Evolutionary conservation across 352 stramenopile genomes (phyloP), one percentile per base, ranked within the genome.

Genomic region (Pilasporangium apinafurcum): DNA sequence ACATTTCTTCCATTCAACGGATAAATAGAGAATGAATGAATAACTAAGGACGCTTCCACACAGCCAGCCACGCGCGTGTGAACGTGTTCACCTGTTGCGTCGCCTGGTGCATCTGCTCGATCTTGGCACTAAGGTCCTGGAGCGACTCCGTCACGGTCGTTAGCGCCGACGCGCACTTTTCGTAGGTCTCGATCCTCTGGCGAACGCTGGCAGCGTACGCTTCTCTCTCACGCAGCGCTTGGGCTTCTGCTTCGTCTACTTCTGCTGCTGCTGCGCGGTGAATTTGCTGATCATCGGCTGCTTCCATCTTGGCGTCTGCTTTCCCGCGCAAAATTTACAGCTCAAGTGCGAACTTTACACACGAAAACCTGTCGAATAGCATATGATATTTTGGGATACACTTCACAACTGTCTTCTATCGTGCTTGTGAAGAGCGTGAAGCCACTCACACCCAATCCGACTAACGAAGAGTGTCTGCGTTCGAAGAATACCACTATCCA

Each of bases 1-100:
- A n/a, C n/a, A n/a, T n/a, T n/a, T n/a, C 26, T 48, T 36, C 20
- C 38, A 39, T 45, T 37, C 21, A 8, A 8, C 24, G 25, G 30
- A 37, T 42, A 54, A 46, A 55, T 55, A 55, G 30, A 37, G 18
- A 4, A 27, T 37, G 34, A 5, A 17, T 16, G 1, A 14, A 21
- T 63, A 36, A 48, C 25, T 39, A 44, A 21, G 61, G 48, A 9
- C 74, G 73, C 55, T 81, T 82, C 77, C 77, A 89, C 21, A 86
- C 77, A 2, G 73, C 65, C 44, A 89, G 45, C 77, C 77, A 89
- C 20, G 68, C 67, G 33, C 73, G 60, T 8, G 77, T 86, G 55
- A 86, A 84, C 26, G 73, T 58, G 41, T 89, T 89, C 24, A 89
- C 52, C 62, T 86, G 77, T 46, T 83, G 71, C 31, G 74, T 71